Evolutionary conservation across 805 yeast species (phyloP).

Genomic region (Metschnikowia drakensbergensis): DNA sequence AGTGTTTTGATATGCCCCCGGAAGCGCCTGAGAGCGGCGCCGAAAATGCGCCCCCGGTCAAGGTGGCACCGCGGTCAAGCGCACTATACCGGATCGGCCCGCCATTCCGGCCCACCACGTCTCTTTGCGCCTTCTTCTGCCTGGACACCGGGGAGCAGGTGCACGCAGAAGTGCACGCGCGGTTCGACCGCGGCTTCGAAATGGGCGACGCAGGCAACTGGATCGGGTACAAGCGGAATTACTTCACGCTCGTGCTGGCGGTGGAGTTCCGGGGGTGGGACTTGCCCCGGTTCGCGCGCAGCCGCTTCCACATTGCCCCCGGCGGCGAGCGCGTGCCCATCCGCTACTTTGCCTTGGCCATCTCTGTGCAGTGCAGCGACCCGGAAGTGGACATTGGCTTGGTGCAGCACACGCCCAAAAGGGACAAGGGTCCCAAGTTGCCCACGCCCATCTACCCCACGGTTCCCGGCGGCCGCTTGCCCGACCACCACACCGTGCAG

Average conservation of each 20-base stretch:
- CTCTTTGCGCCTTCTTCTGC: background rate
- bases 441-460: slow-evolving; percentile 56
- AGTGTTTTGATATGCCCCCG: too few relatives aligned
- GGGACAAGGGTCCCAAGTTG: slow-evolving; percentile 69
- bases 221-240: slow-evolving; percentile 69
- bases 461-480: slow-evolving; percentile 52
- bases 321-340: background rate
- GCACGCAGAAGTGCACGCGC: slow-evolving; percentile 11
- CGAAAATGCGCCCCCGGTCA: background rate
- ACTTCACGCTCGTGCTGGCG: slow-evolving; percentile 58
- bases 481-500: slow-evolving; percentile 54
- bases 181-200: slow-evolving; percentile 26
- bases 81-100: slow-evolving; percentile 65
- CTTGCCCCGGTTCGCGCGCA: slow-evolving; percentile 24
- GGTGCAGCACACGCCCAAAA: slow-evolving; percentile 68
- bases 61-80: slow-evolving; percentile 59
- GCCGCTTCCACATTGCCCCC: slow-evolving; percentile 19
- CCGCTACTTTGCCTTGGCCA: slow-evolving; percentile 29
- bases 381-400: slow-evolving; percentile 40
- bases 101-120: slow-evolving; percentile 19
- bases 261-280: slow-evolving; percentile 32
- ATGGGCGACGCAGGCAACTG: slow-evolving; percentile 30
- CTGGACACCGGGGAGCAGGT: slow-evolving; percentile 1
- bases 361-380: slow-evolving; percentile 53
- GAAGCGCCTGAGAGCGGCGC: too few relatives aligned